These are phyloP conservation scores for Scheffersomyces parashehatae DNA, from an alignment of 1,139 yeast species.

Conservation along the genomic window DNA sequence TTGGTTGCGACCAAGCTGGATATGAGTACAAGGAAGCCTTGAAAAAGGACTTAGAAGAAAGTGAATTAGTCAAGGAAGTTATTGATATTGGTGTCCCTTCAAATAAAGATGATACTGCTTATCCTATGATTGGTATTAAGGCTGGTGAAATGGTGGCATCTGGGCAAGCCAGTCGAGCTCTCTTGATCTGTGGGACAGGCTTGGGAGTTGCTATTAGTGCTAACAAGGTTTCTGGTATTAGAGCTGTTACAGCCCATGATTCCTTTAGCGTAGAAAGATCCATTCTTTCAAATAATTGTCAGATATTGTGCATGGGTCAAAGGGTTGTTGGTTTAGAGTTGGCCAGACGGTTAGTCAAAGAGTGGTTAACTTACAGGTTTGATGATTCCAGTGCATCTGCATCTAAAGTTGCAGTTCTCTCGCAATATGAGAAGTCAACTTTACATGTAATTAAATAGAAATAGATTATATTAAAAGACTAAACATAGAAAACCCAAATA, in stretches of 20 bases:
- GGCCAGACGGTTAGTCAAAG: slow-evolving; percentile 42
- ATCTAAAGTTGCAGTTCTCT: slow-evolving; percentile 37
- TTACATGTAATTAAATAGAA: too few relatives aligned
- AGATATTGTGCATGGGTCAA: slow-evolving; percentile 49
- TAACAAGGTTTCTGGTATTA: slow-evolving; percentile 45
- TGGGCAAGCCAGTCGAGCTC: slow-evolving; percentile 44
- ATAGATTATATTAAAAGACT: slow-evolving; percentile 12
- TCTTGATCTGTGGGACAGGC: slow-evolving; percentile 49
- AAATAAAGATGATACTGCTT: slow-evolving; percentile 28
- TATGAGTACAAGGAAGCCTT: slow-evolving; percentile 41
- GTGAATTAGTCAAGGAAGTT: slow-evolving; percentile 30
- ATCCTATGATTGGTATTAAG: slow-evolving; percentile 44
- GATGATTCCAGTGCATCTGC: slow-evolving; percentile 42
- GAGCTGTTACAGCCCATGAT: slow-evolving; percentile 54
- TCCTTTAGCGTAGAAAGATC: slow-evolving; percentile 47
- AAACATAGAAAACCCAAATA: slow-evolving; percentile 6
- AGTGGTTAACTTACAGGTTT: slow-evolving; percentile 44
- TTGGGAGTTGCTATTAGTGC: slow-evolving; percentile 50
- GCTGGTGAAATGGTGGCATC: slow-evolving; percentile 40
- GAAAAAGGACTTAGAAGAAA: slow-evolving; percentile 31
- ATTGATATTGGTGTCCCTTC: slow-evolving; percentile 40
- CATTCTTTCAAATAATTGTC: slow-evolving; percentile 43
- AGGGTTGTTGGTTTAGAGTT: slow-evolving; percentile 48
- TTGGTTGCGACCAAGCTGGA: slow-evolving; percentile 49
- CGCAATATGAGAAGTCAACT: slow-evolving; percentile 21